Percentiles rank a stretch among this genome's conserved stretches.
These are phyloP conservation scores for Fusarium succisae DNA, from an alignment of 2,329 filamentous ascomycete genomes.

Conservation along the genomic window DNA sequence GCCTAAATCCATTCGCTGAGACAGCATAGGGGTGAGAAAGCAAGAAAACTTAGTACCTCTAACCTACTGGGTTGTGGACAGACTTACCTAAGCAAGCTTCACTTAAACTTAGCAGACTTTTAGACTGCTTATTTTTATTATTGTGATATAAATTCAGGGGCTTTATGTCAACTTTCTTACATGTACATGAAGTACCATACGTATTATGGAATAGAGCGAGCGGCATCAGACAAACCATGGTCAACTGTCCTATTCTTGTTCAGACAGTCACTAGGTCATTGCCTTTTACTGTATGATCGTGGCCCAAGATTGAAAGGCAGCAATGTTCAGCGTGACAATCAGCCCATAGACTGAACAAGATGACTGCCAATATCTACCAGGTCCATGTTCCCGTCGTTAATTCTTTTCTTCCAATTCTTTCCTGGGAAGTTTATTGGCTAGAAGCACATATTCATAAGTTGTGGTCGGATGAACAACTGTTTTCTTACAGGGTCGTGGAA, in stretches of 20 bases:
- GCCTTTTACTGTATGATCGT: background rate
- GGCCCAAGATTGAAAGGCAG: too few relatives aligned
- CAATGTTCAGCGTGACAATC: background rate
- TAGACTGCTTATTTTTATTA: too few relatives aligned
- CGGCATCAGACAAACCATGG: background rate
- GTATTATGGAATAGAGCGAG: background rate
- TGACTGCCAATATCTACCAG: background rate
- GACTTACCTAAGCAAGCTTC: too few relatives aligned
- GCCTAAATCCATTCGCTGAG: too few relatives aligned
- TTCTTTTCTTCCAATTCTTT: background rate
- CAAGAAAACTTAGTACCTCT: too few relatives aligned
- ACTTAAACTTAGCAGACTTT: too few relatives aligned
- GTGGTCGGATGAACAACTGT: background rate
- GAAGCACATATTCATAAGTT: background rate
- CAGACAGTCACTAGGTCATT: background rate
- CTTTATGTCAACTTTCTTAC: too few relatives aligned
- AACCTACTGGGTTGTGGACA: too few relatives aligned
- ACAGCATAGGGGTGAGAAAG: too few relatives aligned
- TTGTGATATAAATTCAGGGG: too few relatives aligned
- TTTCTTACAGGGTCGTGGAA: background rate
- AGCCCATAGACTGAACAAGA: background rate
- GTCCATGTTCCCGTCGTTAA: accelerated
- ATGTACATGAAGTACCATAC: too few relatives aligned
- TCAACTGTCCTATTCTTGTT: background rate
- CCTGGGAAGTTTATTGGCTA: background rate